Conservation (phyloP, 225 moss, liverwort and hornwort genomes). For the Marchantia paleacea region DNA sequence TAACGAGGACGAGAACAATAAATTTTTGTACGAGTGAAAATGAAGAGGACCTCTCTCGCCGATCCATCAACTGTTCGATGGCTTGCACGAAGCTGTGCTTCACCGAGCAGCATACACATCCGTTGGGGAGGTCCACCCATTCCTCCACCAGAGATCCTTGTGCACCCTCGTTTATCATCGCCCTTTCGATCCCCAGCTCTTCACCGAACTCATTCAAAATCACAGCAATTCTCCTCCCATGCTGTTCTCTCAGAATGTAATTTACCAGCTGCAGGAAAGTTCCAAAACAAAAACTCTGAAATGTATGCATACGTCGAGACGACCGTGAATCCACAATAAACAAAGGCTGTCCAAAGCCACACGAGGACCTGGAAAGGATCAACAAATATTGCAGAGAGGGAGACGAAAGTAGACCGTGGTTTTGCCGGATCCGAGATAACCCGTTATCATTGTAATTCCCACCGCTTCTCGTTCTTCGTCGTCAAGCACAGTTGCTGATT, state of each 20-base stretch:
- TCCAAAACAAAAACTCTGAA: not conserved
- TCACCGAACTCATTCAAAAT: constrained; percentile 86
- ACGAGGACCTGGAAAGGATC: not conserved
- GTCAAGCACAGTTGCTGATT: not conserved
- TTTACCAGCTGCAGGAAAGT: constrained; percentile 60
- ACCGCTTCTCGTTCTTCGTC: constrained; percentile 36
- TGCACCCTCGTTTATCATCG: constrained; percentile 79
- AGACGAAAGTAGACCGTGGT: constrained; percentile 51
- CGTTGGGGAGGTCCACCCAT: constrained; percentile 82
- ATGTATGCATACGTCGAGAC: no score
- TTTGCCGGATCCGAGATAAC: constrained; percentile 79
- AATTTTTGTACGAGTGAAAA: not conserved
- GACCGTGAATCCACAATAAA: not conserved
- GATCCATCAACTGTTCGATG: constrained; percentile 72
- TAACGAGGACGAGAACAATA: not conserved
- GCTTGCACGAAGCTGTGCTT: constrained; percentile 89
- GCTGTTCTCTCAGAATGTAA: constrained; percentile 61
- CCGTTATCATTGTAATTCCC: constrained; percentile 80
- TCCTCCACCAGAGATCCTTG: constrained; percentile 71
- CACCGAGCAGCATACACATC: constrained; percentile 81
- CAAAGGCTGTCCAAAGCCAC: no score
- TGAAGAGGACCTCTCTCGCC: constrained; percentile 55
- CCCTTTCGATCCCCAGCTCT: constrained; percentile 81
- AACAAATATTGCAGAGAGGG: not conserved
- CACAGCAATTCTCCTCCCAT: constrained; percentile 75